A percentile compares a stretch with the other conserved stretches of the same genome.
These are phyloP conservation scores for Saprolegnia diclina DNA, from an alignment of 352 stramenopile species.

Conservation along the genomic window DNA sequence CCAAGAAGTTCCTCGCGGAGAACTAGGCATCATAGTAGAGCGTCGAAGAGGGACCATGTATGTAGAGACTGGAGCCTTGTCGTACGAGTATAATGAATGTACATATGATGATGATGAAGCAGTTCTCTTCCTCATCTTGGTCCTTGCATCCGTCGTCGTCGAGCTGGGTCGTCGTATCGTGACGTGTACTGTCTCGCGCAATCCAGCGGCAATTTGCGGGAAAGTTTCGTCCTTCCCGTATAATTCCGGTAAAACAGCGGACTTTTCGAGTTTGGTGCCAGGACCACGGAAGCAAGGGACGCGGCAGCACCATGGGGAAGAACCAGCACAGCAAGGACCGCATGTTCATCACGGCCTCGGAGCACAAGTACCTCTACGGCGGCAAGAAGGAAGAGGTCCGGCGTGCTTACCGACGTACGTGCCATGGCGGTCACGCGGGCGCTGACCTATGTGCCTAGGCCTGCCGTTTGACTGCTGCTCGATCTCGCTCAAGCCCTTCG, in stretches of 20 bases:
- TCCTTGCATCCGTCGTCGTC: not conserved
- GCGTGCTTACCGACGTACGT: conserved; percentile 68
- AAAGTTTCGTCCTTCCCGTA: not conserved
- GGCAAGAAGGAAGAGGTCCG: conserved; percentile 86
- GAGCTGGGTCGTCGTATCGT: no score
- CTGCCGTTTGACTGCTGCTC: conserved; percentile 98
- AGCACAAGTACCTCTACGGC: conserved; percentile 91
- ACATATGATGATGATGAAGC: not conserved
- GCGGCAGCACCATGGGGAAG: conserved; percentile 68
- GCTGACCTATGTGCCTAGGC: conserved; percentile 31
- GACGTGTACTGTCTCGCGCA: no score
- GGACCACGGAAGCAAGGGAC: not conserved
- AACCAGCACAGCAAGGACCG: conserved; percentile 88
- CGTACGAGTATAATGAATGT: conserved; percentile 12
- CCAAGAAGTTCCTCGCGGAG: conserved; percentile 19
- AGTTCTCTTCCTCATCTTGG: not conserved
- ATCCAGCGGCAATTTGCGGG: not conserved
- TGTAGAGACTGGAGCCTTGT: conserved; percentile 1
- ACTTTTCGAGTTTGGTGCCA: conserved; percentile 19
- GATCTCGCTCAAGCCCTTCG: conserved; percentile 90
- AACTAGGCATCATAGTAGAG: not conserved
- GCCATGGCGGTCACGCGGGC: not conserved
- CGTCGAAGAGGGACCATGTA: not conserved
- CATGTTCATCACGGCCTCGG: conserved; percentile 83
- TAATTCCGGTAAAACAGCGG: not conserved